Evolutionary conservation across 441 rosid species (phyloP).

Genomic region (Adansonia grandidieri): DNA sequence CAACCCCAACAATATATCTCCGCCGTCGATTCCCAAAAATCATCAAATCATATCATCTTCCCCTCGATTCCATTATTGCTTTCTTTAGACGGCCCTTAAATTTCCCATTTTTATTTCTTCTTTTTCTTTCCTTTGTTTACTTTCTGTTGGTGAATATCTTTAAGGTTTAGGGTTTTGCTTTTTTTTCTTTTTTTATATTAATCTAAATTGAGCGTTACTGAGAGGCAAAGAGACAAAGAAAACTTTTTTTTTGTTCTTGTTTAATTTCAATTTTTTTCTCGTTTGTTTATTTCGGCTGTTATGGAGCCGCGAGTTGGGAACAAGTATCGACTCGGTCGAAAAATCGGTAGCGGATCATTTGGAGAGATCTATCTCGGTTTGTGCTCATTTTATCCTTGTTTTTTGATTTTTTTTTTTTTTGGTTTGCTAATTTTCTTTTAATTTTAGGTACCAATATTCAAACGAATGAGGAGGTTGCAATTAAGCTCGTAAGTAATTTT

Average conservation of each 20-base stretch:
- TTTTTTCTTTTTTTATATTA: slow-evolving; percentile 19
- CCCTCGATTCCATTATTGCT: not conserved
- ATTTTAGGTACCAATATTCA: slow-evolving; percentile 49
- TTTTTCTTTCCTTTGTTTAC: not conserved
- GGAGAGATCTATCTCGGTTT: slow-evolving; percentile 97
- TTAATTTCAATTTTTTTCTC: not conserved
- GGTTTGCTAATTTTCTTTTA: not conserved
- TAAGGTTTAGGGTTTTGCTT: slow-evolving; percentile 25
- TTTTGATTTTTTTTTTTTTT: not conserved
- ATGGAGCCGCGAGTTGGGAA: slow-evolving; percentile 92
- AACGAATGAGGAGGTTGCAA: slow-evolving; percentile 56
- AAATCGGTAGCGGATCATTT: slow-evolving; percentile 97
- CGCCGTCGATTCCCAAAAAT: slow-evolving; percentile 30
- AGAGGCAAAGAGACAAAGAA: not conserved
- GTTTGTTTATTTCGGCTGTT: slow-evolving; percentile 6
- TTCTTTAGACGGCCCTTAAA: not conserved
- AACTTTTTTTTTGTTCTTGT: slow-evolving; percentile 32
- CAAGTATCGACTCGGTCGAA: slow-evolving; percentile 85
- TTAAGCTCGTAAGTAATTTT: slow-evolving; percentile 50
- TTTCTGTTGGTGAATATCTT: not conserved
- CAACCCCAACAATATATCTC: not conserved
- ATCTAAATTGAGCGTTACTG: not conserved
- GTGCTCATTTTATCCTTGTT: slow-evolving; percentile 27
- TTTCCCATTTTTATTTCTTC: not conserved
- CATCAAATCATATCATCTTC: not conserved